A percentile compares a stretch with the other conserved stretches of the same genome.
These are phyloP conservation scores for Antrodiella citrinella DNA, from an alignment of 768 basidiomycete genomes.

Conservation along the genomic window DNA sequence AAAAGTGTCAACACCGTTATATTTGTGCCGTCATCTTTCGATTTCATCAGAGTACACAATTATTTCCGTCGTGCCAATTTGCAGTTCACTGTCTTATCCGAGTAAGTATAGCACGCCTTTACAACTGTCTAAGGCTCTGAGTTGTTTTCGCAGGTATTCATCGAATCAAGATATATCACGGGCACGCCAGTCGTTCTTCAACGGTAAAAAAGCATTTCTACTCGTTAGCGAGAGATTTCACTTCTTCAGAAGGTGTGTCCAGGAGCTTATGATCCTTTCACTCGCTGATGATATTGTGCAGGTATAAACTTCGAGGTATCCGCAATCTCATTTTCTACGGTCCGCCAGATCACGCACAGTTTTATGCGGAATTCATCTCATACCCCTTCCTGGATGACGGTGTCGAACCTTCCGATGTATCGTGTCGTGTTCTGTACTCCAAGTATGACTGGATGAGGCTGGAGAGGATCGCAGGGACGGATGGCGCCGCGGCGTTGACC, in stretches of 20 bases:
- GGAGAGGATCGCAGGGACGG: constrained; percentile 71
- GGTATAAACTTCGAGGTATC: constrained; percentile 90
- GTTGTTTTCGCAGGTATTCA: constrained; percentile 56
- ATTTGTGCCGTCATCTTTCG: constrained; percentile 92
- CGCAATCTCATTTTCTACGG: constrained; percentile 92
- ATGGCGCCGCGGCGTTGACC: constrained; percentile 24
- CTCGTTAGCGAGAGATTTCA: constrained; percentile 97
- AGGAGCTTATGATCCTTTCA: background rate
- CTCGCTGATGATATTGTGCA: constrained; percentile 19
- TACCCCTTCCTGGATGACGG: constrained; percentile 89
- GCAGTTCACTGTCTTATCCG: constrained; percentile 79
- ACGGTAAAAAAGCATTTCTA: constrained; percentile 76
- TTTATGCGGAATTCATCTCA: constrained; percentile 83
- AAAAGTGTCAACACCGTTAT: constrained; percentile 83
- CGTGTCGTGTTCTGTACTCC: constrained; percentile 71
- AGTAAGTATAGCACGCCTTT: constrained; percentile 42
- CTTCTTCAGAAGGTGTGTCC: constrained; percentile 76
- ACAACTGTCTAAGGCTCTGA: background rate
- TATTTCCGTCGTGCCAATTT: constrained; percentile 65
- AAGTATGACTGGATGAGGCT: constrained; percentile 85
- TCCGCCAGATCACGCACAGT: constrained; percentile 84
- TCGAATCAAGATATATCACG: constrained; percentile 91
- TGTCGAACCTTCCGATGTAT: constrained; percentile 84
- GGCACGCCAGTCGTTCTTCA: constrained; percentile 89
- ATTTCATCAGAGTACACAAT: constrained; percentile 89